Evolutionary conservation across 768 basidiomycete species (phyloP), one percentile per base, ranked within the genome.

Genomic region (Russula dissimulans): DNA sequence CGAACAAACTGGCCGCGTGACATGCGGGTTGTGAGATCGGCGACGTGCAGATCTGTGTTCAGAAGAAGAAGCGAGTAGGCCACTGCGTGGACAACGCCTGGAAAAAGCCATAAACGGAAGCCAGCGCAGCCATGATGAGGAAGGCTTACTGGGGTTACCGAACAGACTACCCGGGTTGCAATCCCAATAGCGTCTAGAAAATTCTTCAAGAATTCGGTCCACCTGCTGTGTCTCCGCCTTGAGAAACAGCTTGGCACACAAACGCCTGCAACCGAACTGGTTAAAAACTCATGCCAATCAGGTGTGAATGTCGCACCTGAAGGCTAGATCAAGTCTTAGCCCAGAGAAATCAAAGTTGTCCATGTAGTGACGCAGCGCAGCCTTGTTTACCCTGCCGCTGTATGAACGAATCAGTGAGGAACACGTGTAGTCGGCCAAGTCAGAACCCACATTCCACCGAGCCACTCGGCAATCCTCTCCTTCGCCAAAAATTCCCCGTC

Each of bases 141-240:
- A 36, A 5, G 31, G 77, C 90, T 69, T 67, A 94, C 94, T 88
- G 8, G 91, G 80, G 69, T 84, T 90, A 46, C 91, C 91, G 69
- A 87, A 95, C n/a, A 90, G 66, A 26, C 81, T 81, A 1, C 75
- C 75, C 0, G 90, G 87, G 69, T 98, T 98, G 70, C 91, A 93
- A 46, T 93, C 86, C 83, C 86, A 97, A 71, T 92, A 99, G 9
- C 92, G 83, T 43, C 83, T 77, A 67, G 91, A 91, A 67, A 99
- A 97, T 63, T 85, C 86, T 61, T 92, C 93, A 5, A 99, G 79
- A 62, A 99, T 97, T 45, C 97, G 86, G 71, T 98, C 97, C 45
- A 99, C 88, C 74, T 98, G 95, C 69, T 99, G 97, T 0, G 95
- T 95, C 72, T 99, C 97, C 1, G 86, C 97, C 72, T 93, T 95